A percentile compares a stretch with the other conserved stretches of the same genome.
phyloP scores from a whole-genome alignment of 768 basidiomycete species.

The Lanmaoa rubissima region DNA sequence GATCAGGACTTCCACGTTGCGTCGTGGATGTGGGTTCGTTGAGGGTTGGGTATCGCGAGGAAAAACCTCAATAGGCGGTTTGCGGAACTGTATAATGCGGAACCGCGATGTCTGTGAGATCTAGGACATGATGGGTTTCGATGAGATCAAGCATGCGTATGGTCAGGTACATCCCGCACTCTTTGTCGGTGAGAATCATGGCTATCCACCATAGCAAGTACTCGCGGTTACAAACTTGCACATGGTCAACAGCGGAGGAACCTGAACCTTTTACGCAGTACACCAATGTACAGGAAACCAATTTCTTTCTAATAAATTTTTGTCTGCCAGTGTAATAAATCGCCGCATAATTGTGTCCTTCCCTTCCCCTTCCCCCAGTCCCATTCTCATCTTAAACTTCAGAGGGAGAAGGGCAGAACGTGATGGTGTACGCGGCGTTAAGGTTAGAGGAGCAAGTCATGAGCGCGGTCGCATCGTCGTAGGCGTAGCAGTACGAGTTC shows the following conservation, averaged over 20 bases:
- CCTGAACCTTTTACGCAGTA: neutral
- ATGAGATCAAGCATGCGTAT: neutral
- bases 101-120: neutral
- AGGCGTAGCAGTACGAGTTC: conserved; percentile 51
- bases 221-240: neutral
- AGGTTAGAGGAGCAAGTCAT: conserved; percentile 39
- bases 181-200: neutral
- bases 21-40: neutral
- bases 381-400: neutral
- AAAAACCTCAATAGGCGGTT: neutral
- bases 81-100: neutral
- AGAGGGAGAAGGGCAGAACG: conserved; percentile 39
- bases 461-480: conserved; percentile 47
- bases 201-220: neutral
- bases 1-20: too few species aligned
- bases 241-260: neutral
- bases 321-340: neutral
- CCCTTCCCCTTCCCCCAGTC: neutral
- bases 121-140: neutral
- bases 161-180: neutral
- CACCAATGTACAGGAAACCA: neutral
- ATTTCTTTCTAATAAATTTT: neutral
- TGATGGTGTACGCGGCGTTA: conserved; percentile 44
- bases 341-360: neutral
- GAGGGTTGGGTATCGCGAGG: neutral